Percentiles rank a stretch among this genome's conserved stretches.
Evolutionary conservation across 2,329 filamentous ascomycete genomes (phyloP).

Genomic region (Pseudonectria buxi): DNA sequence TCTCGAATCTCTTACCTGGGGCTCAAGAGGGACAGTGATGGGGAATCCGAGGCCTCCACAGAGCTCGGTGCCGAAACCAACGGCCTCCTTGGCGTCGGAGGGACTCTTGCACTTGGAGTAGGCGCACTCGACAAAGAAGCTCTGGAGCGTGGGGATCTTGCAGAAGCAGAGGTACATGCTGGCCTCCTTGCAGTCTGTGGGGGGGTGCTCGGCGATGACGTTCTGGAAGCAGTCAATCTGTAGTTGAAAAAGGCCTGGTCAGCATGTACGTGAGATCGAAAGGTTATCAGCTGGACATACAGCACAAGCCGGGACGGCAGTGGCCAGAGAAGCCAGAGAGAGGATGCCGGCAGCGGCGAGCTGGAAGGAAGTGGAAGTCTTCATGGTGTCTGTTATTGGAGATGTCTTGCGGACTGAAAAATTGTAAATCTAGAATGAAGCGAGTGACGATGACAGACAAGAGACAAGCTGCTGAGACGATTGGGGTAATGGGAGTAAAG

Average conservation of each 20-base stretch:
- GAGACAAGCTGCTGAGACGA: background rate
- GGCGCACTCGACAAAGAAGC: conserved; percentile 18
- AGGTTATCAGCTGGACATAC: conserved; percentile 3
- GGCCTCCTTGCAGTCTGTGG: conserved; percentile 21
- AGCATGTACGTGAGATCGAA: background rate
- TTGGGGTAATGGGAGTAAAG: background rate
- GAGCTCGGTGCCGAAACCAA: conserved; percentile 19
- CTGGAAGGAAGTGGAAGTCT: conserved; percentile 5
- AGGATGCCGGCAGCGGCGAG: conserved; percentile 7
- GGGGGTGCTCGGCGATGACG: conserved; percentile 22
- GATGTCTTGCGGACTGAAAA: background rate
- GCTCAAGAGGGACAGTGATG: no score
- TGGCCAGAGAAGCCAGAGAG: conserved; percentile 6
- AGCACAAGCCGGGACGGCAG: conserved; percentile 9
- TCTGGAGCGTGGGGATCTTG: conserved; percentile 16
- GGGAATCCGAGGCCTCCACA: conserved; percentile 23
- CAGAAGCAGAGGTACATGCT: conserved; percentile 27
- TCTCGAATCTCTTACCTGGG: no score
- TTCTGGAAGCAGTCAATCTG: conserved; percentile 23
- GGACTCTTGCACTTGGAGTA: conserved; percentile 13
- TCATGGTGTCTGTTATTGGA: conserved; percentile 8
- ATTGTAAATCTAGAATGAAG: background rate
- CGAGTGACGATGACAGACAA: background rate
- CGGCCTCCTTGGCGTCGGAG: conserved; percentile 5
- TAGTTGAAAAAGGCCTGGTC: background rate